These are phyloP conservation scores for Alternaria panax DNA, from an alignment of 2,329 filamentous ascomycete genomes.

Conservation along the genomic window DNA sequence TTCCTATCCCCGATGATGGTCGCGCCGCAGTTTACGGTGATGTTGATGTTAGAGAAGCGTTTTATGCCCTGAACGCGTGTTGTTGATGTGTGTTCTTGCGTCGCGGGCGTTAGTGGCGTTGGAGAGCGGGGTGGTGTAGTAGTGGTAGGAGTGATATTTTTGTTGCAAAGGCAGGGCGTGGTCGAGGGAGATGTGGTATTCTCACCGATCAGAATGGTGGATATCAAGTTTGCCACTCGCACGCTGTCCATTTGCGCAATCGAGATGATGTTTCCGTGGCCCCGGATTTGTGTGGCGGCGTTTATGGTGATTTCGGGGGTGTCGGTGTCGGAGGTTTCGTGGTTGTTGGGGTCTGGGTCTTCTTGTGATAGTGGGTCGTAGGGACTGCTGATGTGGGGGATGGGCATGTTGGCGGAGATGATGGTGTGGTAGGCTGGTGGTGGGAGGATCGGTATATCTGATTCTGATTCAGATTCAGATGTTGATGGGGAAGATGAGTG, in stretches of 20 bases:
- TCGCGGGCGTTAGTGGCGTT: not conserved
- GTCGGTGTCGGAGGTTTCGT: conserved; percentile 7
- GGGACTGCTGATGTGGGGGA: conserved; percentile 28
- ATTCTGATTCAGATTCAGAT: not conserved
- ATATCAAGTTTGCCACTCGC: conserved; percentile 38
- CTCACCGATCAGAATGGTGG: conserved; percentile 27
- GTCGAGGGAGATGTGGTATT: not conserved
- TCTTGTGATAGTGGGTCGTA: conserved; percentile 30
- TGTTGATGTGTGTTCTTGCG: conserved; percentile 7
- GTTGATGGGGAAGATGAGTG: conserved; percentile 3
- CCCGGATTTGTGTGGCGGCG: conserved; percentile 44
- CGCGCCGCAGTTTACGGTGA: conserved; percentile 46
- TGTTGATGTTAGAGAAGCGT: conserved; percentile 32
- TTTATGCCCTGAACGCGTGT: conserved; percentile 17
- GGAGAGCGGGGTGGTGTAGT: no score
- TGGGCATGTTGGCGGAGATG: conserved; percentile 30
- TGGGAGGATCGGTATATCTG: conserved; percentile 18
- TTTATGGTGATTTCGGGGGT: conserved; percentile 46
- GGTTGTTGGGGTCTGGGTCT: conserved; percentile 3
- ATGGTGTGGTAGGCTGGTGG: conserved; percentile 44
- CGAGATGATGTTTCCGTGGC: conserved; percentile 45
- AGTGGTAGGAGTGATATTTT: no score
- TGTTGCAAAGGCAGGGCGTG: no score
- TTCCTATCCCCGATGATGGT: conserved; percentile 47
- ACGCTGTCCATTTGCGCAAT: conserved; percentile 42